Evolutionary conservation across 2,329 filamentous ascomycete genomes (phyloP), one percentile per base, ranked within the genome.

Genomic region (Annulohypoxylon truncatum): DNA sequence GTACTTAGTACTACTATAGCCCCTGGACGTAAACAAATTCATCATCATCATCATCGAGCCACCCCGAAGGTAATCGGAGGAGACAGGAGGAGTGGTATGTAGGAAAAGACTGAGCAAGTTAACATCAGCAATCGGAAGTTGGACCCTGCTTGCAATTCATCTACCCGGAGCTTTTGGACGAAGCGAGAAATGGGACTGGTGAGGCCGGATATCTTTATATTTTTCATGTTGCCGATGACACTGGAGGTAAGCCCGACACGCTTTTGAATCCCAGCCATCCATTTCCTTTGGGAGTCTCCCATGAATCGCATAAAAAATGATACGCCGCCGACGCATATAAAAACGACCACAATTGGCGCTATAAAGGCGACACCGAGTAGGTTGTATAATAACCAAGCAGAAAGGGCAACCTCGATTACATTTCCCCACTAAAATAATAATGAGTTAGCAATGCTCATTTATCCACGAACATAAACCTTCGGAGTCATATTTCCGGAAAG

Each of bases 351-450:
- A 4, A 87, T 76, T 0, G 85, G 84, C 0, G 82, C 80, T 0
- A 81, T 72, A 38, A 83, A 87, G 0, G 83, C 82, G 0, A 77
- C 74, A 0, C 85, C 84, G 0, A 87, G 69, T 50, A 84, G 78
- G 3, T 69, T 70, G 18, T 85, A 75, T 0, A 88, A 75, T 0
- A 87, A 76, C 72, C 79, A 87, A 50, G 80, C 80, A 0, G 80
- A 81, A 1, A 87, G 56, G 3, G 71, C 79, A 3, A 83, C 78
- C 64, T 86, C 79, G 0, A 84, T 64, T 0, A 76, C 54, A 38
- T 72, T 78, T 0, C 76, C 79, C 82, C 81, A 83, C 65, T 68
- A 26, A 5, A n/a, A 18, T 15, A 12, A n/a, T 7, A 13, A 22
- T 22, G 8, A 40, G 33, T 67, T 53, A 55, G 58, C 38, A 10